Evolutionary conservation across 495 filamentous ascomycete genomes (phyloP).

Genomic region (Penicillium lividum): DNA sequence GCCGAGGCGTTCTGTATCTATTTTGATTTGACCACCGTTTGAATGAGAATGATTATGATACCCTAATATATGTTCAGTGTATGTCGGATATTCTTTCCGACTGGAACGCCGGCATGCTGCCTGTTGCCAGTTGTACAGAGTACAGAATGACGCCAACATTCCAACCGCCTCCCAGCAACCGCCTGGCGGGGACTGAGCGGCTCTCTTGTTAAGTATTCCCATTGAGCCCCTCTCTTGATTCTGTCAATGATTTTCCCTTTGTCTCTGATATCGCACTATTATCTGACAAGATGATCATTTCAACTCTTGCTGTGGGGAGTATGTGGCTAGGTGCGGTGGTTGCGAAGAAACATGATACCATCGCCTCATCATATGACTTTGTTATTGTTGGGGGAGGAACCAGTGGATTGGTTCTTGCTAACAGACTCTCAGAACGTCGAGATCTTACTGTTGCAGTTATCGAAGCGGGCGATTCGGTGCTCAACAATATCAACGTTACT

Average conservation of each 20-base stretch:
- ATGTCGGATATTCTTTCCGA: not conserved
- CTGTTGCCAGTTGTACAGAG: no score
- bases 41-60: constrained; percentile 30
- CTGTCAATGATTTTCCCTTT: not conserved
- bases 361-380: constrained; percentile 34
- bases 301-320: constrained; percentile 3
- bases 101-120: not conserved
- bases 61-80: constrained; percentile 9
- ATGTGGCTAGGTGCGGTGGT: constrained; percentile 14
- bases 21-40: constrained; percentile 7
- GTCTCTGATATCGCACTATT: not conserved
- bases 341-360: constrained; percentile 9
- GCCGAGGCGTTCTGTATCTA: constrained; percentile 27
- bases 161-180: not conserved
- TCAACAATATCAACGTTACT: constrained; percentile 54
- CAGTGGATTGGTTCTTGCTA: constrained; percentile 52
- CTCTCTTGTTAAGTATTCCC: not conserved
- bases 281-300: constrained; percentile 8
- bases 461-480: constrained; percentile 52
- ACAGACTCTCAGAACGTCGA: constrained; percentile 49
- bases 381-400: constrained; percentile 55
- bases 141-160: not conserved
- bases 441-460: constrained; percentile 50
- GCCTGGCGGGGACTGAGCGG: not conserved
- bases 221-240: not conserved